A percentile compares a stretch with the other conserved stretches of the same genome.
These are phyloP conservation scores for Penicillium malachiteum DNA, from an alignment of 495 filamentous ascomycete species.

Conservation along the genomic window DNA sequence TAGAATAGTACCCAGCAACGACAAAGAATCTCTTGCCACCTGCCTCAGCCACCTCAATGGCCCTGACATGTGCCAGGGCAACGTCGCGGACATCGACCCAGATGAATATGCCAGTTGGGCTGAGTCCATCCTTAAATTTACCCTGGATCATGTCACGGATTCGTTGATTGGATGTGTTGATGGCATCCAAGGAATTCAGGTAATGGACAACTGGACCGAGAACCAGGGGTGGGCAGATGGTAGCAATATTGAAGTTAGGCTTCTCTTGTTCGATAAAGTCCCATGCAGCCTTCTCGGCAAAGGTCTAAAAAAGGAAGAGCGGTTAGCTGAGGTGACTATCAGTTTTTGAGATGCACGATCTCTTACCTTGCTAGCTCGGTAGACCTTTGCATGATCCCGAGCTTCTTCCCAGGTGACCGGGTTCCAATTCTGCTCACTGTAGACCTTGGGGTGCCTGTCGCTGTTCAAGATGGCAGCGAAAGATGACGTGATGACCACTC, in stretches of 20 bases:
- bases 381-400: constrained; percentile 56
- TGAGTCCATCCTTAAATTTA: constrained; percentile 62
- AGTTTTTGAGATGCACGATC: too few relatives aligned
- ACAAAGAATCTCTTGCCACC: constrained; percentile 71
- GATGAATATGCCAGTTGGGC: constrained; percentile 54
- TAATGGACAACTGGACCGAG: constrained; percentile 68
- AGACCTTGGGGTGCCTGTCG: constrained; percentile 51
- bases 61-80: constrained; percentile 68
- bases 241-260: constrained; percentile 72
- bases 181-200: constrained; percentile 60
- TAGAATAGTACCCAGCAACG: constrained; percentile 60
- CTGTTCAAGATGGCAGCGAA: constrained; percentile 72
- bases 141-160: constrained; percentile 56
- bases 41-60: constrained; percentile 65
- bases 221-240: constrained; percentile 70
- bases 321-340: constrained; percentile 1
- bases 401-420: constrained; percentile 73
- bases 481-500: constrained; percentile 81
- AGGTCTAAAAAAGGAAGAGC: constrained; percentile 30
- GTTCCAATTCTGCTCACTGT: constrained; percentile 80
- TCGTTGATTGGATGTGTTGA: constrained; percentile 69
- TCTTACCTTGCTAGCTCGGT: constrained; percentile 64
- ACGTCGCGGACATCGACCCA: constrained; percentile 72
- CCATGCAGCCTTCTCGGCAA: constrained; percentile 74
- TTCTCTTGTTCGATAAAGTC: constrained; percentile 77